Conservation (phyloP, 352 stramenopile genomes). For the Globisporangium spinosum region DNA sequence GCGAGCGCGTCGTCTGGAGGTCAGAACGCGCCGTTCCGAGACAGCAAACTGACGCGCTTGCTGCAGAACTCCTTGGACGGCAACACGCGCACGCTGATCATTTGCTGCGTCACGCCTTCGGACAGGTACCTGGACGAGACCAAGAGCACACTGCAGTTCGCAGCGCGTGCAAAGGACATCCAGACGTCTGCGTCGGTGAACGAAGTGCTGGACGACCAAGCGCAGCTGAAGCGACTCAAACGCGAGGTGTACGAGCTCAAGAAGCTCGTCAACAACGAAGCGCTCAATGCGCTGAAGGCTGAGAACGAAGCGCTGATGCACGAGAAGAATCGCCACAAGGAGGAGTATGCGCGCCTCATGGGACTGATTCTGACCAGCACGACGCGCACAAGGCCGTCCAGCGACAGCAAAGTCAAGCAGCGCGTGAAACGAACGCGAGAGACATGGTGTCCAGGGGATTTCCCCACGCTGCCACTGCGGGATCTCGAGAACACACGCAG, state of each 20-base stretch:
- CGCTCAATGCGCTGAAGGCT: conserved; percentile 52
- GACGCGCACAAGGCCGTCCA: conserved; percentile 22
- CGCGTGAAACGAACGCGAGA: conserved; percentile 48
- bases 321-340: conserved; percentile 54
- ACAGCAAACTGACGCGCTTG: conserved; percentile 90
- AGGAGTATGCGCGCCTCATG: conserved; percentile 52
- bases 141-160: conserved; percentile 91
- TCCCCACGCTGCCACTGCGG: conserved; percentile 21
- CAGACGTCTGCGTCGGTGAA: conserved; percentile 82
- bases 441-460: conserved; percentile 74
- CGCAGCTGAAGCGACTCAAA: conserved; percentile 65
- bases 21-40: conserved; percentile 76
- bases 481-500: conserved; percentile 13
- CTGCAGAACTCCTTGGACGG: conserved; percentile 89
- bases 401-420: conserved; percentile 25
- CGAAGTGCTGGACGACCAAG: conserved; percentile 91
- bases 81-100: conserved; percentile 90
- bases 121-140: conserved; percentile 79
- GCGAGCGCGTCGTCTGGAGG: conserved; percentile 26
- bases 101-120: conserved; percentile 80
- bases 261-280: conserved; percentile 50
- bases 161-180: conserved; percentile 89
- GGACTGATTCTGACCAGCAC: conserved; percentile 58
- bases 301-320: conserved; percentile 67
- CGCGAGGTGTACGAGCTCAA: conserved; percentile 70